Evolutionary conservation across 768 basidiomycete genomes (phyloP), one percentile per base, ranked within the genome.

Genomic region (Kwoniella sp.): DNA sequence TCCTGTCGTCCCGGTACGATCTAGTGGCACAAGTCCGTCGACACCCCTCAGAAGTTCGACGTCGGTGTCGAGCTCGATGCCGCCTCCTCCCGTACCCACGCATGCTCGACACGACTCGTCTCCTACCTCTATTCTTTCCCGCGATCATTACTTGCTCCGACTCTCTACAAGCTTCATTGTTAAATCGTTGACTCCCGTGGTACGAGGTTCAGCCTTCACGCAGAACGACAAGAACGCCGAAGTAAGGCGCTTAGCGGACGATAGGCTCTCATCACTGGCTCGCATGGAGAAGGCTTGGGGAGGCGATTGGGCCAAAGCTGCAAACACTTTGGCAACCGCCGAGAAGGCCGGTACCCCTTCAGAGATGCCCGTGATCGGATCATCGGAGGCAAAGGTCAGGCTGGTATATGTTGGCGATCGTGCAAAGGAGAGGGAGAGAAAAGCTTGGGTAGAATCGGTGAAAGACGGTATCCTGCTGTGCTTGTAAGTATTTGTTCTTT

Each of bases 391-490:
- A 29, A 71, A 73, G 41, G 66, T 74, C 38, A 50, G 72, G 38
- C 37, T 56, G 15, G 63, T 72, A 9, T 51, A 68, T 55, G 78
- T 79, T 20, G 72, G 75, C 23, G 74, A 78, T n/a, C 59, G 74
- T 22, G 88, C 88, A 37, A 91, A 90, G 81, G 91, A 92, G 69
- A 84, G 88, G 73, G 90, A 93, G 80, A 82, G 89, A 68, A 84
- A 84, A 58, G 78, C 86, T 31, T 95, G 93, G 73, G 83, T 84
- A 34, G 90, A 93, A 59, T 87, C 90, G 0, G 77, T 94, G 61
- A 82, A 87, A 72, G 93, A 95, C 82, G 93, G 93, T 0, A 89
- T 88, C 79, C 86, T 94, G 23, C 84, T 95, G 25, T 93, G 93
- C 87, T 88, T 91, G 93, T 94, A 75, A 82, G 92, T 87, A n/a